Evolutionary conservation across 1,139 yeast genomes (phyloP), one percentile per base, ranked within the genome.

Genomic region (Candida frijolesensis): DNA sequence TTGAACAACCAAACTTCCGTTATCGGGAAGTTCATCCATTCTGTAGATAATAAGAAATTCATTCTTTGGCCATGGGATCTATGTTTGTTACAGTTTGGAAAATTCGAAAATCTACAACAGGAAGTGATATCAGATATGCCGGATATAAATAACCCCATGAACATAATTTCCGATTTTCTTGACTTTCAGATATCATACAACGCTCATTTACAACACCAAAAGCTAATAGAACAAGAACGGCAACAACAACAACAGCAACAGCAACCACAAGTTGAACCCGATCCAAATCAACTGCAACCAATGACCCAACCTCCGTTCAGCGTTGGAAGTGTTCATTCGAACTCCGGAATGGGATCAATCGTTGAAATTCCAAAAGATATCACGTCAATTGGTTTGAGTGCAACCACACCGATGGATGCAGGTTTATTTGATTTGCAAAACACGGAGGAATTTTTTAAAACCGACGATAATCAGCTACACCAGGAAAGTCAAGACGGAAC

Each of bases 11-110:
- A 83, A 55, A 84, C 91, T 0, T 84, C 90, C 0, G 74, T 74
- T n/a, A 76, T 87, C 2, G 71, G 90, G 10, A 73, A 76, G 34
- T 87, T 65, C 53, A 67, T 82, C 44, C 82, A 78, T 58, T 70
- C 74, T 3, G 83, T 78, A 1, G 78, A 76, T 11, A 83, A 83
- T 58, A 75, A 74, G 34, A 84, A 85, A 60, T 82, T 73, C 51
- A 79, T 87, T 1, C 66, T 83, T 46, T 87, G 95, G 95, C 95
- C 95, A 0, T 70, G 86, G 64, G 79, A 78, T 47, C 67, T 87
- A 22, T 85, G 92, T 58, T 72, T 82, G 49, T 68, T 82, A 8
- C 94, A 87, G 58, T 70, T 72, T 51, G 81, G 82, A 1, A 57
- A 61, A 47, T 50, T 52, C 32, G 62, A 63, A 59, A 34, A 52